Base-by-base conservation (phyloP, 2,329 filamentous ascomycete genomes). In the Geosmithia putterillii region DNA sequence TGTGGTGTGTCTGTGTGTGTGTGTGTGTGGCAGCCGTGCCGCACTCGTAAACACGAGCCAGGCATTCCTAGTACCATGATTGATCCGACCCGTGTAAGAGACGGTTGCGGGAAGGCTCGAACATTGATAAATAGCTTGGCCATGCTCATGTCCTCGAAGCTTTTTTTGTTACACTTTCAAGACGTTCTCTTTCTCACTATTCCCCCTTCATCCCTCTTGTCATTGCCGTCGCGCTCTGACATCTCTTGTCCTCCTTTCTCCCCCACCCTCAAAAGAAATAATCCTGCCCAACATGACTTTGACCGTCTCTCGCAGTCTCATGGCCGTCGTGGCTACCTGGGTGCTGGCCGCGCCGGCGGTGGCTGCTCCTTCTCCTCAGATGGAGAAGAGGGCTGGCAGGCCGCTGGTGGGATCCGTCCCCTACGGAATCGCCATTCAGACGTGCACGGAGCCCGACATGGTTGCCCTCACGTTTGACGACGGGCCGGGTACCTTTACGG, bases 371-470 rank as follows among this genome's bases (percentile, higher is more conserved):
- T 17, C 35, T 7, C 7, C 18, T n/a, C 6, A 6, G 7, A 7
- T n/a, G 18, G 35, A 7, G 9, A 18, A 25, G 20, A n/a, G n/a
- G 21, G 8, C 19, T 8, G 12, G 2, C 21, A 25, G n/a, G 25
- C 6, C 23, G 23, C 40, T 18, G 5, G 2, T 7, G 15, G 79
- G 79, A 14, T 59, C 48, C 4, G 63, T 81, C 3, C 59, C 64
- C 0, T 80, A 81, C 45, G 79, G 77, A 18, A 66, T 72, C 25
- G 65, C 57, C 22, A 74, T 82, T 47, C 59, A 59, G 42, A 51
- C 54, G 7, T 65, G 63, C 42, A 53, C 55, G 2, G 44, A 47
- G 3, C 54, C 62, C 1, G 60, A 60, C 1, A 60, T 55, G 18
- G 59, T 67, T 45, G 67, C 68, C 0, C 50, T 71, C 41, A 69